Conservation (phyloP, 768 basidiomycete genomes). For the Rhodotorula babjevae region DNA sequence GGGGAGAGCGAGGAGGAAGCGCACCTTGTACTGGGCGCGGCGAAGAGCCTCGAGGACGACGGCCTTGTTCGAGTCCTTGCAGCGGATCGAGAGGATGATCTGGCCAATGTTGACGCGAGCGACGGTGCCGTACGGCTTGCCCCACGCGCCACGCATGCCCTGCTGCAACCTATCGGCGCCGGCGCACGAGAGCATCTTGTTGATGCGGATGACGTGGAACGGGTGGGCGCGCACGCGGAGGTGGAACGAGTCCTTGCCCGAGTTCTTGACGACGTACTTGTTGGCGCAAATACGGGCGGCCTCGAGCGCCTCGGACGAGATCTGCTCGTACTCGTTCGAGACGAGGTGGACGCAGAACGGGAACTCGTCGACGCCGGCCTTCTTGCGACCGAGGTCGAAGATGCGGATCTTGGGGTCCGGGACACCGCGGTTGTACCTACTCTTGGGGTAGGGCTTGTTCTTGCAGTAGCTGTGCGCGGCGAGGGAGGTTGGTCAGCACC, state of each 20-base stretch:
- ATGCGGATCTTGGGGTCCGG: slow-evolving; percentile 98
- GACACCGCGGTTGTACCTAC: slow-evolving; percentile 92
- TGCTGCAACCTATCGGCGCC: slow-evolving; percentile 94
- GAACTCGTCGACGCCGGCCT: slow-evolving; percentile 94
- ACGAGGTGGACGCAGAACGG: slow-evolving; percentile 94
- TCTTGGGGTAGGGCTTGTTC: slow-evolving; percentile 90
- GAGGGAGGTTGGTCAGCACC: background rate
- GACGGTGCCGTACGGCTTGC: slow-evolving; percentile 93
- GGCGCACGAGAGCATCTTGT: slow-evolving; percentile 99
- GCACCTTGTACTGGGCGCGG: slow-evolving; percentile 86
- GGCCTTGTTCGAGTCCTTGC: slow-evolving; percentile 76
- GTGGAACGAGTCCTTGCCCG: slow-evolving; percentile 98
- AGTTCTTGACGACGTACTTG: slow-evolving; percentile 98
- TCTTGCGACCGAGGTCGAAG: slow-evolving; percentile 85
- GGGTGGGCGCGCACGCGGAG: slow-evolving; percentile 94
- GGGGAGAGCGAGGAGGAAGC: background rate
- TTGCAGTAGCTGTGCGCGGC: slow-evolving; percentile 76
- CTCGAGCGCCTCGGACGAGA: slow-evolving; percentile 91
- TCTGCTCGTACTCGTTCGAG: slow-evolving; percentile 96
- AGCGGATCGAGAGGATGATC: slow-evolving; percentile 84
- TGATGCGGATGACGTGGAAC: slow-evolving; percentile 97
- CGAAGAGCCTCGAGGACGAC: slow-evolving; percentile 96
- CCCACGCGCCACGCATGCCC: slow-evolving; percentile 99
- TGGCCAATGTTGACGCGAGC: slow-evolving; percentile 97
- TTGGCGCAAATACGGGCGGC: slow-evolving; percentile 98